Evolutionary conservation across 2,329 filamentous ascomycete genomes (phyloP).

Genomic region (Curvularia eragrostidis): DNA sequence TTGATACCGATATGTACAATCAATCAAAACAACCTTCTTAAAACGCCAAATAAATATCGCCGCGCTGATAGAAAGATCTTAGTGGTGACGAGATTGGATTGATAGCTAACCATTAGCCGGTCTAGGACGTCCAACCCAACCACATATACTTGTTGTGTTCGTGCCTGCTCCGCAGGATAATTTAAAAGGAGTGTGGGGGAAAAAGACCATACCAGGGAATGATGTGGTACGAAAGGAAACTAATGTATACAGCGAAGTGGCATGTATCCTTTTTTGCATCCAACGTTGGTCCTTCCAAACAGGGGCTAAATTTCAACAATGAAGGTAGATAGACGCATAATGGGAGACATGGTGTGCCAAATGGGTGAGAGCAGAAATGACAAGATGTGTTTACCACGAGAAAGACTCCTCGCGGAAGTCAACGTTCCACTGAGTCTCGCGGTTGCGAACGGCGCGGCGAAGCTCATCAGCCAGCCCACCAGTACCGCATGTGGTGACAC

Average conservation of each 20-base stretch:
- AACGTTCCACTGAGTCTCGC: slow-evolving; percentile 70
- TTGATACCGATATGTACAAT: slow-evolving; percentile 1
- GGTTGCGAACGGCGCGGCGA: slow-evolving; percentile 67
- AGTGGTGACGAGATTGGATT: slow-evolving; percentile 28
- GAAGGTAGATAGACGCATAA: slow-evolving; percentile 13
- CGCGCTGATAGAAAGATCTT: slow-evolving; percentile 6
- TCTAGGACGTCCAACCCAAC: slow-evolving; percentile 5
- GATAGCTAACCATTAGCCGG: slow-evolving; percentile 15
- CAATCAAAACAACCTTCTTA: neutral
- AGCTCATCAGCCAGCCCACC: slow-evolving; percentile 79
- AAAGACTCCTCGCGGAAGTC: slow-evolving; percentile 85
- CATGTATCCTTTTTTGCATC: slow-evolving; percentile 22
- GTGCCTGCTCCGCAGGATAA: slow-evolving; percentile 22
- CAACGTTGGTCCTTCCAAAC: slow-evolving; percentile 12
- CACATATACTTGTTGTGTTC: slow-evolving; percentile 22
- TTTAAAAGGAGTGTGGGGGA: slow-evolving; percentile 25
- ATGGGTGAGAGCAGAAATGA: slow-evolving; percentile 13
- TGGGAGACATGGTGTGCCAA: slow-evolving; percentile 26
- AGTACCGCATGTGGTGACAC: slow-evolving; percentile 79
- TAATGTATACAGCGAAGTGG: slow-evolving; percentile 43
- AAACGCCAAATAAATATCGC: slow-evolving; percentile 15
- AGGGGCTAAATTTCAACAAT: slow-evolving; percentile 13
- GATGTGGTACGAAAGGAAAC: slow-evolving; percentile 28
- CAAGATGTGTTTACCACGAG: slow-evolving; percentile 58
- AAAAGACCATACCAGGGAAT: slow-evolving; percentile 18